Evolutionary conservation across 345 rosid genomes (phyloP).

Genomic region (Capsella bursapastoris): DNA sequence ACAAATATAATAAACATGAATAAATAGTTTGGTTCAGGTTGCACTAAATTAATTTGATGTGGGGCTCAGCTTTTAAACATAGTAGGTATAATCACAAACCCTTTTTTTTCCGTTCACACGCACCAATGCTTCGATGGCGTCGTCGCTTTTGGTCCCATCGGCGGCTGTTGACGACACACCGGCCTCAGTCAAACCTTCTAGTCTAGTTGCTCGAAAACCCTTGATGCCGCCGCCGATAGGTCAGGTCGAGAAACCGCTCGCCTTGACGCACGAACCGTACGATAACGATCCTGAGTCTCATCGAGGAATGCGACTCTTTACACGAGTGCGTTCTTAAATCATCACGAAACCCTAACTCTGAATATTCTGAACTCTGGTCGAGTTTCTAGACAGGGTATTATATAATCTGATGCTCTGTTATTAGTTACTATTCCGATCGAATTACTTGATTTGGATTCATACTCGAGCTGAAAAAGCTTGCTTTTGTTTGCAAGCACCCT

Average conservation of each 20-base stretch:
- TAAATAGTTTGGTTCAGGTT: neutral
- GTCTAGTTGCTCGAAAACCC: neutral
- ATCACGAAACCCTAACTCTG: neutral
- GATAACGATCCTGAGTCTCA: neutral
- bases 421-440: neutral
- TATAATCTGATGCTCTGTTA: neutral
- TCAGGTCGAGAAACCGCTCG: neutral
- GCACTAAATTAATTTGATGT: neutral
- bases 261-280: neutral
- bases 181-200: slow-evolving; percentile 10
- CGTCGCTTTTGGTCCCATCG: slow-evolving; percentile 21
- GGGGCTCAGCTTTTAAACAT: slow-evolving; percentile 8
- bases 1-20: neutral
- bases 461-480: slow-evolving; percentile 42
- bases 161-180: slow-evolving; percentile 1
- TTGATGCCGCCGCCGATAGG: slow-evolving; percentile 9
- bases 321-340: neutral
- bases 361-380: neutral
- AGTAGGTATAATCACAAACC: neutral
- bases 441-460: neutral
- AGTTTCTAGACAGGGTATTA: neutral
- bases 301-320: neutral
- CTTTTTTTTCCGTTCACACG: neutral
- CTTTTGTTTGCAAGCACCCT: slow-evolving; percentile 41
- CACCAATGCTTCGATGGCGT: slow-evolving; percentile 29